phyloP scores from a whole-genome alignment of 352 stramenopile species.

The Blastocystis sp. region DNA sequence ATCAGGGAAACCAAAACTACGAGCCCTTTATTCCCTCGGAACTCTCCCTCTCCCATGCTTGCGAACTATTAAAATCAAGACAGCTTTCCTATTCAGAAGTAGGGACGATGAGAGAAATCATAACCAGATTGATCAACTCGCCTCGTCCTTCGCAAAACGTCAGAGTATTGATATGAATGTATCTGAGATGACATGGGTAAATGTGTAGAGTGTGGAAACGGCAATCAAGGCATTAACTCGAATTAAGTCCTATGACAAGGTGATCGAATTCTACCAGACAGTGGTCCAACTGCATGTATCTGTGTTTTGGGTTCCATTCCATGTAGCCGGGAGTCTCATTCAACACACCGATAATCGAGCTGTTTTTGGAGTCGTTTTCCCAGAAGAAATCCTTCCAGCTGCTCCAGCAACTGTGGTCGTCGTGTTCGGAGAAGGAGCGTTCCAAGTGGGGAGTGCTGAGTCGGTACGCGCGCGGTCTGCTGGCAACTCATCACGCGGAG shows the following conservation, averaged over 20 bases:
- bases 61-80: not conserved
- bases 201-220: not conserved
- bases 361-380: not conserved
- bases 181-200: not conserved
- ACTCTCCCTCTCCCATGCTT: not conserved
- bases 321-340: not conserved
- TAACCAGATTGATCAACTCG: not conserved
- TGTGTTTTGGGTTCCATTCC: not conserved
- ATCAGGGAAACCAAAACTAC: no score
- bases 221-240: not conserved
- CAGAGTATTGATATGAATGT: not conserved
- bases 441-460: not conserved
- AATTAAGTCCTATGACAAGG: not conserved
- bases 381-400: not conserved
- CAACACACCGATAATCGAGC: not conserved
- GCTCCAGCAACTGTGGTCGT: not conserved
- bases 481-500: not conserved
- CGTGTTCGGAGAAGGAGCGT: not conserved
- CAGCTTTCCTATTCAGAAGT: not conserved
- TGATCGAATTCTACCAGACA: not conserved
- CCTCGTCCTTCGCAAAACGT: not conserved
- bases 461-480: not conserved
- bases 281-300: not conserved
- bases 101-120: not conserved
- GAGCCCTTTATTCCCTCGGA: no score